These are phyloP conservation scores for Cryptococcus jaspeensis DNA, from an alignment of 1,284 basidiomycete species.

Conservation along the genomic window DNA sequence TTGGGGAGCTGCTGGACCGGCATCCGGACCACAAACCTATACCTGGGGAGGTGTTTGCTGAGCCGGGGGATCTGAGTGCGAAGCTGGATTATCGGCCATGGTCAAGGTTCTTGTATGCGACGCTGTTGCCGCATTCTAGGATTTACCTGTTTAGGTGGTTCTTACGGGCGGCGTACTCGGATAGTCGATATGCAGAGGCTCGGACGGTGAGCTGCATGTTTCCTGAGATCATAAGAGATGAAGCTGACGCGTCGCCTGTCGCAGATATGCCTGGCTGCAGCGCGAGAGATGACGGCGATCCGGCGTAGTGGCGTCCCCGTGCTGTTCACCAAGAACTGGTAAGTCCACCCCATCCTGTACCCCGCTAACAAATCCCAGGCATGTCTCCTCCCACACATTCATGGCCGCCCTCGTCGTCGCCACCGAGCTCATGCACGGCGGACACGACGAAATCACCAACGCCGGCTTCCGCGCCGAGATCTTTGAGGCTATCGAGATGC, in stretches of 20 bases:
- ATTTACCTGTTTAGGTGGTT: conserved; percentile 21
- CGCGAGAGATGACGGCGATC: conserved; percentile 24
- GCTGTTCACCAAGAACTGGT: conserved; percentile 37
- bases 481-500: conserved; percentile 8
- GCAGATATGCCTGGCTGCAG: conserved; percentile 25
- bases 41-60: conserved; percentile 8
- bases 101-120: conserved; percentile 13
- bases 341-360: not conserved
- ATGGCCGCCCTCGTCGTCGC: conserved; percentile 30
- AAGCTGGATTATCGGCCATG: conserved; percentile 16
- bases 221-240: not conserved
- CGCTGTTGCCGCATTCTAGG: conserved; percentile 7
- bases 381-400: conserved; percentile 29
- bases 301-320: conserved; percentile 26
- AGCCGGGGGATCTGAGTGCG: not conserved
- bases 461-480: conserved; percentile 8
- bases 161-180: conserved; percentile 26
- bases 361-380: conserved; percentile 3
- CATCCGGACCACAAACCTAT: conserved; percentile 11
- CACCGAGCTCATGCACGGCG: conserved; percentile 29
- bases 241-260: not conserved
- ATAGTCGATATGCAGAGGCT: conserved; percentile 29
- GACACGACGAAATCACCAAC: conserved; percentile 6
- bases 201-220: conserved; percentile 12
- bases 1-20: conserved; percentile 8